These are phyloP conservation scores for Ceratocystis alfenasii DNA, from an alignment of 2,329 filamentous ascomycete genomes.

Conservation along the genomic window DNA sequence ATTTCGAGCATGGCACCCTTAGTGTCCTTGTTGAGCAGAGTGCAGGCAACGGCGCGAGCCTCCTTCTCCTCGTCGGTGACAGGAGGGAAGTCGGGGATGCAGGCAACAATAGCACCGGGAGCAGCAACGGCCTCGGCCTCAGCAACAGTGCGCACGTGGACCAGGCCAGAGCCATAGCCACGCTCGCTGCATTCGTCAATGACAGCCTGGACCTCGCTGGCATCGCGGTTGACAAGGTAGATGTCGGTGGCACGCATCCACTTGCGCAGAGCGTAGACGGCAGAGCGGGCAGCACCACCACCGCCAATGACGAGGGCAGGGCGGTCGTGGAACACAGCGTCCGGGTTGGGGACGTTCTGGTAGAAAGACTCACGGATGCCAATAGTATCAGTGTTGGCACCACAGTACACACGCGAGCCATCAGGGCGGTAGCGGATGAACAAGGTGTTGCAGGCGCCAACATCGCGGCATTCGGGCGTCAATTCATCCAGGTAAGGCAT, in stretches of 20 bases:
- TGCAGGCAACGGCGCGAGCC: conserved; percentile 45
- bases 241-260: conserved; percentile 56
- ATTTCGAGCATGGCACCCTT: conserved; percentile 67
- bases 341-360: conserved; percentile 39
- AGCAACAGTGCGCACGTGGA: conserved; percentile 49
- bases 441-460: conserved; percentile 71
- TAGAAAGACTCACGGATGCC: conserved; percentile 63
- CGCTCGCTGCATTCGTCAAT: conserved; percentile 49
- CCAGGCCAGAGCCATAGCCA: conserved; percentile 47
- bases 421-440: conserved; percentile 45
- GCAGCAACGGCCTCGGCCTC: conserved; percentile 47
- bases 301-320: conserved; percentile 66
- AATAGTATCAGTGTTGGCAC: conserved; percentile 71
- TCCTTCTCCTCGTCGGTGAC: conserved; percentile 48
- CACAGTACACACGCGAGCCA: conserved; percentile 46
- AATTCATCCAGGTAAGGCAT: conserved; percentile 60
- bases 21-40: conserved; percentile 36
- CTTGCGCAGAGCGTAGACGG: conserved; percentile 61
- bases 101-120: conserved; percentile 58
- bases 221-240: conserved; percentile 68
- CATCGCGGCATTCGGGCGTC: conserved; percentile 57
- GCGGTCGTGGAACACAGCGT: conserved; percentile 40
- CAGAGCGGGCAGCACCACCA: conserved; percentile 65
- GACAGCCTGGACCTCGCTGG: conserved; percentile 53
- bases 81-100: conserved; percentile 66